A percentile compares a stretch with the other conserved stretches of the same genome.
Conservation (phyloP, 345 rosid species). For the Passiflora organensis region DNA sequence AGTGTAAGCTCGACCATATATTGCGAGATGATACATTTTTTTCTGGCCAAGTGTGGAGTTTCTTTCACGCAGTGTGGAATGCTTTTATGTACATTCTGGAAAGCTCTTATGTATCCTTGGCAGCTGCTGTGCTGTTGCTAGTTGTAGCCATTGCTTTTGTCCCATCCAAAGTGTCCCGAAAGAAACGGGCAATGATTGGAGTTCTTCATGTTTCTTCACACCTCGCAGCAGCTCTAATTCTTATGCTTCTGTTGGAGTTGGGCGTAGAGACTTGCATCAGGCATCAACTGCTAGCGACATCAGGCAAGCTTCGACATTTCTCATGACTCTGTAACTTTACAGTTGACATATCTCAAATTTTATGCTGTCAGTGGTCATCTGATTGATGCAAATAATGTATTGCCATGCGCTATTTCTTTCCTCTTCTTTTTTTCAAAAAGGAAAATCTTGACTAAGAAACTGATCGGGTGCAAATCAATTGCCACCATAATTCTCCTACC, state of each 20-base stretch:
- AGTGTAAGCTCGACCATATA: constrained; percentile 92
- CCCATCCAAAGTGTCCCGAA: constrained; percentile 78
- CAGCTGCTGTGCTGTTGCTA: constrained; percentile 63
- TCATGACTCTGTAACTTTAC: not conserved
- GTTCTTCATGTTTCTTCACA: constrained; percentile 86
- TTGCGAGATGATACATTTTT: constrained; percentile 83
- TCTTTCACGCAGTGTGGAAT: constrained; percentile 75
- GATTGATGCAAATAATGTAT: not conserved
- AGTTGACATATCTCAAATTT: not conserved
- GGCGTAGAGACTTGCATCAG: constrained; percentile 88
- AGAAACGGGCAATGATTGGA: constrained; percentile 71
- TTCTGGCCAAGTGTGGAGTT: constrained; percentile 78
- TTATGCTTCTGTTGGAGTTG: constrained; percentile 87
- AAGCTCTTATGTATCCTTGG: constrained; percentile 72
- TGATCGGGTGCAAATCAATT: too few species aligned
- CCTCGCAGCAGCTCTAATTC: constrained; percentile 81
- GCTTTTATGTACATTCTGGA: constrained; percentile 64
- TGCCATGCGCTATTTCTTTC: too few species aligned
- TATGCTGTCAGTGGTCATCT: not conserved
- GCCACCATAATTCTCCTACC: too few species aligned
- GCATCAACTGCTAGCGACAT: constrained; percentile 90
- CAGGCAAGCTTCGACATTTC: constrained; percentile 42
- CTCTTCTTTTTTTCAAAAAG: too few species aligned
- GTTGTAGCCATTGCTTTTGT: constrained; percentile 66
- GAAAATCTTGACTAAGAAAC: too few species aligned